Evolutionary conservation across 768 basidiomycete genomes (phyloP).

Genomic region (Auricularia heimuer): DNA sequence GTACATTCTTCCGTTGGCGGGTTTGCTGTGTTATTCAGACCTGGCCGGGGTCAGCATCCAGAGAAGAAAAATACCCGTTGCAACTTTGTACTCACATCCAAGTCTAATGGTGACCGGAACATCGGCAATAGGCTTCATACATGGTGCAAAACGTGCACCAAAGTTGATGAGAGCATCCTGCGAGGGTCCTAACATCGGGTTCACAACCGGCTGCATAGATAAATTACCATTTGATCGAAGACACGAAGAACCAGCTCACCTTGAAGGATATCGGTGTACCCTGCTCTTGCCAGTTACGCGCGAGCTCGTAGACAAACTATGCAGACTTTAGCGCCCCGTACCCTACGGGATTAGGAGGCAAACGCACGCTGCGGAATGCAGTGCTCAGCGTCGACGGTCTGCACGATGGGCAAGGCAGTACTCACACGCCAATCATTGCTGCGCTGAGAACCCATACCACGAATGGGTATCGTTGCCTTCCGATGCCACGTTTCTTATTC

Average conservation of each 20-base stretch:
- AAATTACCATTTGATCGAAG: conserved; percentile 3
- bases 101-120: conserved; percentile 46
- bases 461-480: conserved; percentile 70
- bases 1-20: conserved; percentile 62
- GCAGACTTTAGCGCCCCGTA: conserved; percentile 30
- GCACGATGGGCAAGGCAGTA: conserved; percentile 11
- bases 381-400: conserved; percentile 6
- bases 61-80: conserved; percentile 10
- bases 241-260: conserved; percentile 27
- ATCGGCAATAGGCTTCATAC: conserved; percentile 65
- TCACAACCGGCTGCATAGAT: conserved; percentile 54
- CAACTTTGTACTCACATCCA: conserved; percentile 38
- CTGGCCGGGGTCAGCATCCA: conserved; percentile 24
- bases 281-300: conserved; percentile 62
- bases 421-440: conserved; percentile 26
- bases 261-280: conserved; percentile 82
- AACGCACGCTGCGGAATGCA: conserved; percentile 31
- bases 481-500: conserved; percentile 76
- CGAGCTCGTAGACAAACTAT: conserved; percentile 77
- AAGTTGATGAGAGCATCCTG: conserved; percentile 73
- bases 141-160: conserved; percentile 85
- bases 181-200: conserved; percentile 88
- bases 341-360: neutral
- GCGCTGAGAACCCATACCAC: conserved; percentile 28
- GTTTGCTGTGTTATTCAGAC: conserved; percentile 77